A percentile compares a stretch with the other conserved stretches of the same genome.
Evolutionary conservation across 2,329 filamentous ascomycete genomes (phyloP).

Genomic region (Colletotrichum liaoningense): DNA sequence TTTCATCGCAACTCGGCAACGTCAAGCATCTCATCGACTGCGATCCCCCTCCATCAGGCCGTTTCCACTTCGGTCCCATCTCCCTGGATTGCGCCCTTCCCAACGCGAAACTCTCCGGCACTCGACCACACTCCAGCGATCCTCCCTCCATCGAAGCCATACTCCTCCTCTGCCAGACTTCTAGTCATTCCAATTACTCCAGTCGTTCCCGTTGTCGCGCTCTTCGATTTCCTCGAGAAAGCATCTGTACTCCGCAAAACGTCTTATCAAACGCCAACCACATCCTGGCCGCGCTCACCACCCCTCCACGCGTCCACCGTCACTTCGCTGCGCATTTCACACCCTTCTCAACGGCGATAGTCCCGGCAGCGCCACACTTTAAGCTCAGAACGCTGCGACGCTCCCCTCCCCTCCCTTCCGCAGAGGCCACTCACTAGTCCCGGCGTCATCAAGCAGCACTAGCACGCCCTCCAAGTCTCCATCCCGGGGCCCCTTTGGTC

Average conservation of each 20-base stretch:
- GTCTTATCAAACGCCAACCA: background rate
- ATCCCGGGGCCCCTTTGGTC: background rate
- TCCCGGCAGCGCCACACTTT: slow-evolving; percentile 25
- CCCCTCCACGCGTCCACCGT: slow-evolving; percentile 1
- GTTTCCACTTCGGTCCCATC: background rate
- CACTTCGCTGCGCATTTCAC: background rate
- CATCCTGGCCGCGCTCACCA: background rate
- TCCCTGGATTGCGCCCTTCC: slow-evolving; percentile 3
- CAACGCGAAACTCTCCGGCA: slow-evolving; percentile 19
- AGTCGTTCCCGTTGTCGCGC: background rate
- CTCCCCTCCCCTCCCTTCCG: slow-evolving; percentile 4
- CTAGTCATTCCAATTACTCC: background rate
- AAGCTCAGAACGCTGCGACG: slow-evolving; percentile 30
- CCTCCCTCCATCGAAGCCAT: background rate
- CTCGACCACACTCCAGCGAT: slow-evolving; percentile 4
- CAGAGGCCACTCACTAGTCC: slow-evolving; percentile 8
- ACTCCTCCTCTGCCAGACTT: background rate
- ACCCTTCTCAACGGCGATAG: slow-evolving; percentile 14
- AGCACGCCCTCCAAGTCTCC: background rate
- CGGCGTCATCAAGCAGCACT: background rate
- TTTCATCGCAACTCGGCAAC: background rate
- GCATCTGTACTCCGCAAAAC: background rate
- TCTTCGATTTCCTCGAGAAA: background rate
- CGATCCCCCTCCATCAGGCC: background rate
- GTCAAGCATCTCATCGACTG: background rate